phyloP scores from a whole-genome alignment of 768 basidiomycete genomes.

The Calocybe indica region DNA sequence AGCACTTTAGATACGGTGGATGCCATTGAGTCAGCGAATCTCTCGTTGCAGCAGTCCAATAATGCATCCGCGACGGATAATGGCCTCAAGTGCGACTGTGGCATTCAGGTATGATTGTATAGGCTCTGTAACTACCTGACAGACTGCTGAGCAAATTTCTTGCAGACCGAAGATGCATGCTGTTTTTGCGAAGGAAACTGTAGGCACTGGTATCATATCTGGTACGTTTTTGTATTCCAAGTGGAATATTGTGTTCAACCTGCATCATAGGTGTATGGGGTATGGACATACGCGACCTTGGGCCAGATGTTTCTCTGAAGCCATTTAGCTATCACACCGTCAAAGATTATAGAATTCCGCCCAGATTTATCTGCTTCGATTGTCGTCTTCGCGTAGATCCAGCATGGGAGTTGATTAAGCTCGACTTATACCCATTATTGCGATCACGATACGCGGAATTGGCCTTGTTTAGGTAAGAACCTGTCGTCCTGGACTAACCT shows the following conservation, averaged over 20 bases:
- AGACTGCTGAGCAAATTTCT: not conserved
- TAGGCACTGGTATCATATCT: constrained; percentile 68
- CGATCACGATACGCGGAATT: constrained; percentile 63
- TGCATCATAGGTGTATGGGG: constrained; percentile 53
- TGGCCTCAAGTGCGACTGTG: constrained; percentile 65
- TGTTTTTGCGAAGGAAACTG: constrained; percentile 73
- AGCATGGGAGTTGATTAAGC: constrained; percentile 66
- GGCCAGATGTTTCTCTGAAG: not conserved
- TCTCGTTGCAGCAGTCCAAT: constrained; percentile 10
- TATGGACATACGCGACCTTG: constrained; percentile 13
- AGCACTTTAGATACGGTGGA: constrained; percentile 1
- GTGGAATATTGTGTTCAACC: not conserved
- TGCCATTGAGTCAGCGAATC: constrained; percentile 7
- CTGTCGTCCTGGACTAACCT: not conserved
- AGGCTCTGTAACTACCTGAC: not conserved
- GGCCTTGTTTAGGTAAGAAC: constrained; percentile 58
- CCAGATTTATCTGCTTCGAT: constrained; percentile 65
- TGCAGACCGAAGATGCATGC: constrained; percentile 49
- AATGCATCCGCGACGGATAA: constrained; percentile 22
- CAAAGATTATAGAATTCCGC: constrained; percentile 52
- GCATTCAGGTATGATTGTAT: constrained; percentile 38
- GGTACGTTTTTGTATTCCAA: constrained; percentile 36
- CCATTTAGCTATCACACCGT: constrained; percentile 52
- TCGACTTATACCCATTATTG: constrained; percentile 50
- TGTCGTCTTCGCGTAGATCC: constrained; percentile 64